phyloP scores from a whole-genome alignment of 371 early-diverging fungal genomes.

The Mucor saturninus region DNA sequence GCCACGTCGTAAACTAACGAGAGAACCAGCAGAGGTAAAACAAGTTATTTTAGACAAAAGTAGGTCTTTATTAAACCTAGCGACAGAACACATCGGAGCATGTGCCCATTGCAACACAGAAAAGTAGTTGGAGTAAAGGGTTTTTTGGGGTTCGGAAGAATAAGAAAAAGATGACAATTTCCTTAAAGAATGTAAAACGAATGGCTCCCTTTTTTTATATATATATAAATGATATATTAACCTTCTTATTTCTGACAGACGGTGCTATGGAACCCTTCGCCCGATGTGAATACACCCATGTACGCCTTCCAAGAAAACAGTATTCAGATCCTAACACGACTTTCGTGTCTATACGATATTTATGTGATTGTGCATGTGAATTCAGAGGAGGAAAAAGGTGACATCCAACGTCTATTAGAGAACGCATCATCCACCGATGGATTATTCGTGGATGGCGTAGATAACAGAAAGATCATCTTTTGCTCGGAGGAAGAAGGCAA shows the following conservation, averaged over 20 bases:
- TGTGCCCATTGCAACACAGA: not conserved
- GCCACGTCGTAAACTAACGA: constrained; percentile 19
- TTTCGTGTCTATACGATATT: constrained; percentile 43
- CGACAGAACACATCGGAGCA: not conserved
- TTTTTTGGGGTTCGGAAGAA: constrained; percentile 28
- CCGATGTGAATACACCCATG: constrained; percentile 50
- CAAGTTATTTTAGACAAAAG: too few relatives aligned
- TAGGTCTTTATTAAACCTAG: too few relatives aligned
- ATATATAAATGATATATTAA: too few relatives aligned
- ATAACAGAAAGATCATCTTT: constrained; percentile 37
- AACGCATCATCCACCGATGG: constrained; percentile 17
- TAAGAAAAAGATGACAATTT: constrained; percentile 47
- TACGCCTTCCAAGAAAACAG: constrained; percentile 53
- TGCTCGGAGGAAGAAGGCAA: constrained; percentile 58
- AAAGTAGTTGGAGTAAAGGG: constrained; percentile 21
- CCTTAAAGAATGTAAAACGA: constrained; percentile 49
- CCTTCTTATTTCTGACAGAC: constrained; percentile 29
- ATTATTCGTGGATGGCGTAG: constrained; percentile 22
- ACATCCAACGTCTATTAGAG: constrained; percentile 36
- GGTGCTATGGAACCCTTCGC: constrained; percentile 58
- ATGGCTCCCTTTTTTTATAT: too few relatives aligned
- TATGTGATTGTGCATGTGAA: constrained; percentile 49
- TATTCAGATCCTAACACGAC: constrained; percentile 26
- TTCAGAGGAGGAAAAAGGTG: constrained; percentile 41
- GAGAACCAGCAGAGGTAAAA: constrained; percentile 9